Evolutionary conservation across 2,329 filamentous ascomycete species (phyloP), one percentile per base, ranked within the genome.

Genomic region (Hypoxylon rubiginosum): DNA sequence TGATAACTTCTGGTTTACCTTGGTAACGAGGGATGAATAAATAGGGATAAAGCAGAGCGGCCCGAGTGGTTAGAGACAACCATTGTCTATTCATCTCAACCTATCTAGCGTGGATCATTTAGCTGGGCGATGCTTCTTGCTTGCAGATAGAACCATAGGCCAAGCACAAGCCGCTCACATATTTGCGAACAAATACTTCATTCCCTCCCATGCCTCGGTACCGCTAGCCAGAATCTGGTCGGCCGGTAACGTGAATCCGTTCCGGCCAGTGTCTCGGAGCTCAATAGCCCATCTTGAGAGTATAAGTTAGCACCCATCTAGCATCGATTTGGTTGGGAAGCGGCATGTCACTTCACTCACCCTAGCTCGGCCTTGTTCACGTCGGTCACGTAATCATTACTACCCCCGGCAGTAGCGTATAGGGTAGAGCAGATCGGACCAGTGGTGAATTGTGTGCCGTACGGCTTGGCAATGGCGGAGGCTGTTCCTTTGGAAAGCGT

Each of bases 341-440:
- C 34, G 3, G 15, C 17, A 17, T 30, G 17, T 24, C 1, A 36
- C 7, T 45, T 30, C 15, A 73, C 73, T 72, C 62, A 77, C 68
- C 73, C 72, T 19, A 72, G 72, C 21, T 75, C 71, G 7, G 73
- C 72, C 28, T 58, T 54, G 8, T 72, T 68, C 10, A 75, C 64
- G 41, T 75, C 76, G 2, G 74, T 76, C 36, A 77, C 68, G 46
- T 77, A 77, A 49, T 77, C 75, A 51, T 72, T 75, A 51, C 73
- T 75, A 15, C 72, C 71, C 0, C 74, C 74, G 10, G 58, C 53
- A 21, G 72, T 64, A 13, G 63, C 72, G 52, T 82, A 82, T 2
- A 82, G 59, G 0, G 79, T 80, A 6, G 74, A 64, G 57, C 80
- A 82, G 9, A 75, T 80, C 4, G 74, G 76, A 1, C 81, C 81